Evolutionary conservation across 805 yeast genomes (phyloP).

Genomic region (Citeromyces nyonsensis): DNA sequence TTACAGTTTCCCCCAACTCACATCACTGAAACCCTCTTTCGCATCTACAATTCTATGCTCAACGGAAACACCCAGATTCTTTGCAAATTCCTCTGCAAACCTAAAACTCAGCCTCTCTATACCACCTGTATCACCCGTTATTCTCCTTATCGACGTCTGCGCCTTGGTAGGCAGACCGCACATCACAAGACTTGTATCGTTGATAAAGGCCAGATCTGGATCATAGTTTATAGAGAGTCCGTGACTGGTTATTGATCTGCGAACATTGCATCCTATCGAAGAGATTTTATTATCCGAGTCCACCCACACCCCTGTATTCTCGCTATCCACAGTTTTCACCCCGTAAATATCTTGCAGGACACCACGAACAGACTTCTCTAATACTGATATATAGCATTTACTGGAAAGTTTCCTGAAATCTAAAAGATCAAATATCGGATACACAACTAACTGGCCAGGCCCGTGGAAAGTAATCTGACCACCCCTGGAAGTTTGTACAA

Average conservation of each 20-base stretch:
- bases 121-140: no score
- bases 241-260: conserved; percentile 74
- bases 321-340: conserved; percentile 34
- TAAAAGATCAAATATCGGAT: conserved; percentile 60
- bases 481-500: conserved; percentile 75
- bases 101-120: no score
- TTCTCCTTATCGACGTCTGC: conserved; percentile 32
- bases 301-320: conserved; percentile 86
- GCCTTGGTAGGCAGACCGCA: conserved; percentile 63
- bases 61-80: no score
- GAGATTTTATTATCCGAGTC: conserved; percentile 49
- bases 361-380: conserved; percentile 20
- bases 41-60: no score
- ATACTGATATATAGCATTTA: conserved; percentile 32
- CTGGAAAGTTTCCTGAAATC: conserved; percentile 35
- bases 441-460: conserved; percentile 83
- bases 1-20: no score
- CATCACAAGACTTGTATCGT: conserved; percentile 47
- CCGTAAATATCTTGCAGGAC: conserved; percentile 9
- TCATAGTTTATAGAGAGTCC: conserved; percentile 73
- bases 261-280: conserved; percentile 79
- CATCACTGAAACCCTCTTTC: no score
- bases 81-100: no score
- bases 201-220: conserved; percentile 61
- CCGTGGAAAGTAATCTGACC: conserved; percentile 97